Base-by-base conservation (phyloP, 1,284 basidiomycete genomes). In the Ustilago vetiveriae region DNA sequence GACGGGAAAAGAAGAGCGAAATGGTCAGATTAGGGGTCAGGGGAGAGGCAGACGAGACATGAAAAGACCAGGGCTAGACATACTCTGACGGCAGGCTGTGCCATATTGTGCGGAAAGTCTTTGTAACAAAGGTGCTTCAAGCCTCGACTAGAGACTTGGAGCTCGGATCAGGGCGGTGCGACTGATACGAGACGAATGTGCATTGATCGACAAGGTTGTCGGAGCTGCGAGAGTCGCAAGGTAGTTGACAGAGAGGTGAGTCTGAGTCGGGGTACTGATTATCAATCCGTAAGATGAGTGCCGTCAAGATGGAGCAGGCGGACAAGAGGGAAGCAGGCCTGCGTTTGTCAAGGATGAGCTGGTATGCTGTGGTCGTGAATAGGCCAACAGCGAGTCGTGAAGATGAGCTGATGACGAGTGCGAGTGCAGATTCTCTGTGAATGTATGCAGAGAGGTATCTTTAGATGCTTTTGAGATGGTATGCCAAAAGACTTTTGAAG, bases 81-180 rank as follows among this genome's bases (percentile, higher is more conserved):
- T 35, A 65, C 62, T 54, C 62, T 65, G 49, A 65, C 62, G 36
- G 62, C 54, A 26, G 62, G 62, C 29, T 65, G 62, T 35, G 62
- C 62, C 62, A 65, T 65, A n/a, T 48, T 65, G 55, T 13, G 14
- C 6, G 22, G 36, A 23, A 45, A 7, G 16, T 5, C 21, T 22
- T 21, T n/a, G 29, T 14, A 39, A 4, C 13, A 16, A 23, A 37
- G n/a, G n/a, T 26, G 32, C 46, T 41, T 30, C 24, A 35, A 41
- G 58, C 14, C 50, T 41, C 42, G 45, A 22, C 22, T 11, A 11
- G 26, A 53, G 42, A 42, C 50, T 45, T 16, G 26, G 19, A 32
- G 62, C 50, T 53, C 45, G 35, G 26, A 42, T 46, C 17, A 50
- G 26, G 13, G 39, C n/a, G 30, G 27, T 19, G 29, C 30, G 19